Evolutionary conservation across 140 eudicot species (phyloP).

Genomic region (Flaveria floridana): DNA sequence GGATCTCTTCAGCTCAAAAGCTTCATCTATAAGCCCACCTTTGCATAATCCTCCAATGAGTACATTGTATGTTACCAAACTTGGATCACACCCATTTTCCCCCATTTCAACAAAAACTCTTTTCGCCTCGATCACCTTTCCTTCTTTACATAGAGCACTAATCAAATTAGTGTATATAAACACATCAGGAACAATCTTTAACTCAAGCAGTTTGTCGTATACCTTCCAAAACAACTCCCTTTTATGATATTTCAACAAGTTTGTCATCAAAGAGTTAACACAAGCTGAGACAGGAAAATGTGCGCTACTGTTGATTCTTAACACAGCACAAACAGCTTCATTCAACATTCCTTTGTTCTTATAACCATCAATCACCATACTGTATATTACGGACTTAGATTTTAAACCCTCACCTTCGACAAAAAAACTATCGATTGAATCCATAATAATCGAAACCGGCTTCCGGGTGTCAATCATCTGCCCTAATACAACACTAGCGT

Average conservation of each 20-base stretch:
- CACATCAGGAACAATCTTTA: conserved; percentile 50
- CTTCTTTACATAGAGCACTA: conserved; percentile 63
- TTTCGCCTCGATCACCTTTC: conserved; percentile 55
- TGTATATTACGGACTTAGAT: conserved; percentile 40
- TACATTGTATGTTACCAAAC: conserved; percentile 71
- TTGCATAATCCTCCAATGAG: conserved; percentile 69
- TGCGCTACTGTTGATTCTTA: conserved; percentile 29
- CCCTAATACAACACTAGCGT: conserved; percentile 47
- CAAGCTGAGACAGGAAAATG: conserved; percentile 49
- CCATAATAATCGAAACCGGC: conserved; percentile 44
- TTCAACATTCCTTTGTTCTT: conserved; percentile 57
- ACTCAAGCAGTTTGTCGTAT: conserved; percentile 51
- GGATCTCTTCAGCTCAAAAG: conserved; percentile 56
- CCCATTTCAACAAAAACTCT: conserved; percentile 62
- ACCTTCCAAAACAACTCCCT: conserved; percentile 64
- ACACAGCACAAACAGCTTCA: conserved; percentile 65
- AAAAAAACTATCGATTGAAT: conserved; percentile 42
- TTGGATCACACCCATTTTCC: conserved; percentile 62
- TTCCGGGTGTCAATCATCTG: conserved; percentile 47
- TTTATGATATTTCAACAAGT: conserved; percentile 45
- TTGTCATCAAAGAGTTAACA: conserved; percentile 68
- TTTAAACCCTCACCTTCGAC: conserved; percentile 34
- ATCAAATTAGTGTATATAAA: conserved; percentile 68
- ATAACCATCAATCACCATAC: conserved; percentile 56
- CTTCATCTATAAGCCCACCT: conserved; percentile 59